phyloP scores from a whole-genome alignment of 1,284 basidiomycete species.

The Rhizoctonia solani region DNA sequence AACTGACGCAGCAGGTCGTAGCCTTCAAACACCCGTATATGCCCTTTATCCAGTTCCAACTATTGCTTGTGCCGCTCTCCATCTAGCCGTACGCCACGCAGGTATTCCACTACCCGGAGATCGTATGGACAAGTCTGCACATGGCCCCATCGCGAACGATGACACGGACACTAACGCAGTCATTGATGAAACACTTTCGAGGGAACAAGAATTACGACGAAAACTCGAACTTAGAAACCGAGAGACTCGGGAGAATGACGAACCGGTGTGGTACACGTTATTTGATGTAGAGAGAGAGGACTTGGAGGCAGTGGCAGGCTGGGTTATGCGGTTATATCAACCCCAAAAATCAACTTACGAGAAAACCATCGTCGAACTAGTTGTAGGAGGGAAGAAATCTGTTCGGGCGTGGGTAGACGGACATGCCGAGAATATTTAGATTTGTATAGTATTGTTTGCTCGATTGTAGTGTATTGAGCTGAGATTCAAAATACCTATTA shows the following conservation, averaged over 20 bases:
- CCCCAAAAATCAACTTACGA: conserved; percentile 43
- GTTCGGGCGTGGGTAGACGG: conserved; percentile 70
- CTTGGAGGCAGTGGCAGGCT: conserved; percentile 77
- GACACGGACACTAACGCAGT: conserved; percentile 46
- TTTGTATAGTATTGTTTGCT: neutral
- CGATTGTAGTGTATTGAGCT: neutral
- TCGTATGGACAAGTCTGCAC: conserved; percentile 33
- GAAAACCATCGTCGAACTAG: conserved; percentile 49
- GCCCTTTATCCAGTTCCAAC: conserved; percentile 85
- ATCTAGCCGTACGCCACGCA: conserved; percentile 71
- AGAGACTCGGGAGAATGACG: conserved; percentile 9
- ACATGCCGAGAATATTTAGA: neutral
- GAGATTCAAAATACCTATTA: neutral
- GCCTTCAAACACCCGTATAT: conserved; percentile 89
- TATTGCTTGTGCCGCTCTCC: conserved; percentile 83
- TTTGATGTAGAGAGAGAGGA: conserved; percentile 88
- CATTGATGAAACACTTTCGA: neutral
- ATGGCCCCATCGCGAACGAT: conserved; percentile 45
- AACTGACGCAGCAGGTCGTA: too few species aligned
- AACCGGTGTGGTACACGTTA: conserved; percentile 73
- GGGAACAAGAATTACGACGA: conserved; percentile 17
- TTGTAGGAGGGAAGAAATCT: conserved; percentile 68
- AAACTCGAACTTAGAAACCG: conserved; percentile 20
- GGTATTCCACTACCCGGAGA: conserved; percentile 72
- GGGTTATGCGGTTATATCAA: conserved; percentile 78